phyloP scores from a whole-genome alignment of 805 yeast genomes.

The Candida argentea region DNA sequence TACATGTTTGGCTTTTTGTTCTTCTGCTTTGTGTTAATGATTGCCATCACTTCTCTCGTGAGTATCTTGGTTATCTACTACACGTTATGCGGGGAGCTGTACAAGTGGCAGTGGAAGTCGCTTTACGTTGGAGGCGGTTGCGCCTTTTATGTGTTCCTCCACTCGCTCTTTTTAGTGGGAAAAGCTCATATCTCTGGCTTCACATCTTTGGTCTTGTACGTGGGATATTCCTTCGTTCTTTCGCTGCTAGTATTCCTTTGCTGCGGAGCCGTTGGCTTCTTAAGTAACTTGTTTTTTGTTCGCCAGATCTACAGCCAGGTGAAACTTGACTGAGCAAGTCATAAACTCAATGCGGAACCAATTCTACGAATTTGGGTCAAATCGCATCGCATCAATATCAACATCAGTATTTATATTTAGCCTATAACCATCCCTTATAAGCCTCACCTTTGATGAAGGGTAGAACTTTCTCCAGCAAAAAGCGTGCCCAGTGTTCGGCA shows the following conservation, averaged over 20 bases:
- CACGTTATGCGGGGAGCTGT: slow-evolving; percentile 81
- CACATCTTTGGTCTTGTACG: slow-evolving; percentile 65
- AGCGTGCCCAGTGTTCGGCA: slow-evolving; percentile 9
- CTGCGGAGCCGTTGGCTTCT: slow-evolving; percentile 83
- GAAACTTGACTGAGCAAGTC: slow-evolving; percentile 54
- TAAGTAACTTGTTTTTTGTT: slow-evolving; percentile 64
- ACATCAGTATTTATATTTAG: slow-evolving; percentile 1
- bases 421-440: slow-evolving; percentile 27
- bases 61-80: slow-evolving; percentile 75
- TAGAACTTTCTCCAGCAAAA: slow-evolving; percentile 9
- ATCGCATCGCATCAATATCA: no score
- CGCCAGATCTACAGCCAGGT: slow-evolving; percentile 74
- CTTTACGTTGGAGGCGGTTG: slow-evolving; percentile 84
- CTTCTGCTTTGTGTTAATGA: slow-evolving; percentile 77
- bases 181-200: slow-evolving; percentile 58
- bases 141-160: slow-evolving; percentile 72
- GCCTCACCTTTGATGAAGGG: slow-evolving; percentile 22
- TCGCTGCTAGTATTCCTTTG: slow-evolving; percentile 64
- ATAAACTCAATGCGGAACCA: no score
- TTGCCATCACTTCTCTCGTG: slow-evolving; percentile 70
- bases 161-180: slow-evolving; percentile 65
- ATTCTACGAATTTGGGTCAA: slow-evolving; percentile 1
- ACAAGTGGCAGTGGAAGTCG: slow-evolving; percentile 97
- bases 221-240: slow-evolving; percentile 72
- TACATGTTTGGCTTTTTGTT: slow-evolving; percentile 97